Evolutionary conservation across 1,284 basidiomycete genomes (phyloP).

Genomic region (Earliella scabrosa): DNA sequence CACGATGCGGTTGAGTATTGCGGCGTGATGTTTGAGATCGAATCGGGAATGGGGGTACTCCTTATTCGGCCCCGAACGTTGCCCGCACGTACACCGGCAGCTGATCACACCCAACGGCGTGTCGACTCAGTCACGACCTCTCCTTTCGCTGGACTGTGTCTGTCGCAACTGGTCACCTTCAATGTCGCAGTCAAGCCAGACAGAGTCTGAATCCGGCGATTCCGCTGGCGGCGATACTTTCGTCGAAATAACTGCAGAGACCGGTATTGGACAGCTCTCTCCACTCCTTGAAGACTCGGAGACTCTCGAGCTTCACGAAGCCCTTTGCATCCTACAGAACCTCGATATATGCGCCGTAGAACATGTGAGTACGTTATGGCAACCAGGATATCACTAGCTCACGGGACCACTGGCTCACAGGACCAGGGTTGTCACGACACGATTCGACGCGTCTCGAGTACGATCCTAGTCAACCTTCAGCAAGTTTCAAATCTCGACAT

Average conservation of each 20-base stretch:
- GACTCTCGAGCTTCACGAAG: neutral
- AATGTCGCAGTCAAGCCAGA: constrained; percentile 30
- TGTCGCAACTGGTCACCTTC: no score
- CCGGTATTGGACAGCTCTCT: neutral
- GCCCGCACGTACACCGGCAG: no score
- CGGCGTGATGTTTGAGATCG: no score
- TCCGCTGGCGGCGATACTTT: constrained; percentile 17
- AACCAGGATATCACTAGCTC: neutral
- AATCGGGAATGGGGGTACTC: no score
- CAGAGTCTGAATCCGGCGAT: constrained; percentile 34
- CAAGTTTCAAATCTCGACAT: constrained; percentile 12
- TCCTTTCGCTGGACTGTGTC: no score
- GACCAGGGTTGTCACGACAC: constrained; percentile 37
- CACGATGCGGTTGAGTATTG: no score
- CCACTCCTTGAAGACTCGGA: neutral
- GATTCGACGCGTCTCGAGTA: constrained; percentile 40
- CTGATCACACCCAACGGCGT: no score
- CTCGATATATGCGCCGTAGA: constrained; percentile 29
- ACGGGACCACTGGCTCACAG: constrained; percentile 33
- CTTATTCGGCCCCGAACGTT: no score
- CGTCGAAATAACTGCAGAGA: constrained; percentile 21
- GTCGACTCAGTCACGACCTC: no score
- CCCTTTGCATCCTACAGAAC: constrained; percentile 3
- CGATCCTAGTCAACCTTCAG: constrained; percentile 42
- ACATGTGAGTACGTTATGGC: constrained; percentile 22